Base-by-base conservation (phyloP, 306 rosid genomes). In the Casuarina cunninghamiana region DNA sequence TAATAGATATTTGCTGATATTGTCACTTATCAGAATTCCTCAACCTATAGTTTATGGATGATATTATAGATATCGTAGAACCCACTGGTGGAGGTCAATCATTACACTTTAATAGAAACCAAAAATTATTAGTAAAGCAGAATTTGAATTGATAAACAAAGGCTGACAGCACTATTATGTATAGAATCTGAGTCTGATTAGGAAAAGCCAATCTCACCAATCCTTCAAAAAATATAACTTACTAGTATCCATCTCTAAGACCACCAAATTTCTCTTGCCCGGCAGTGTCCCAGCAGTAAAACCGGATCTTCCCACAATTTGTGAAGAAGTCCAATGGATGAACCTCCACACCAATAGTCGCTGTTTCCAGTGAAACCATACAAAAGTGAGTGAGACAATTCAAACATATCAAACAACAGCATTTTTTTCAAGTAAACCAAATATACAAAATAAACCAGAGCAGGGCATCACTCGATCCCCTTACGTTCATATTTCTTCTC, bases 261-360 rank as follows among this genome's bases (percentile, higher is more conserved):
- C 93, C 92, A 70, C 96, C 96, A 53, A 91, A 91, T 50, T 89
- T 89, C 89, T 91, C 92, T 75, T 91, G 93, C 32, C 96, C 96
- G 63, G 93, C 93, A 81, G 96, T 91, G 81, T 91, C 96, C 96
- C 96, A 91, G 80, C 96, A 91, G 83, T 89, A 79, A 86, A 91
- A 91, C 44, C 93, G 87, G 58, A 89, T 87, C 74, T 81, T 87
- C 45, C 96, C 96, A 54, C 88, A 81, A 38, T 91, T 91, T 6
- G 93, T 89, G 80, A 84, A 80, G 77, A 91, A 91, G 75, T 91
- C 96, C 80, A 91, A 69, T 9, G 96, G 96, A 75, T 91, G 93
- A 80, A 91, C 92, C 81, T 91, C 96, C 76, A 91, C 96, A 50
- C 96, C 96, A 71, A 89, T 91, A 60, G 96, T 91, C 57, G 96